Evolutionary conservation across 495 filamentous ascomycete species (phyloP).

Genomic region (Friedmanniomyces endolithicus): DNA sequence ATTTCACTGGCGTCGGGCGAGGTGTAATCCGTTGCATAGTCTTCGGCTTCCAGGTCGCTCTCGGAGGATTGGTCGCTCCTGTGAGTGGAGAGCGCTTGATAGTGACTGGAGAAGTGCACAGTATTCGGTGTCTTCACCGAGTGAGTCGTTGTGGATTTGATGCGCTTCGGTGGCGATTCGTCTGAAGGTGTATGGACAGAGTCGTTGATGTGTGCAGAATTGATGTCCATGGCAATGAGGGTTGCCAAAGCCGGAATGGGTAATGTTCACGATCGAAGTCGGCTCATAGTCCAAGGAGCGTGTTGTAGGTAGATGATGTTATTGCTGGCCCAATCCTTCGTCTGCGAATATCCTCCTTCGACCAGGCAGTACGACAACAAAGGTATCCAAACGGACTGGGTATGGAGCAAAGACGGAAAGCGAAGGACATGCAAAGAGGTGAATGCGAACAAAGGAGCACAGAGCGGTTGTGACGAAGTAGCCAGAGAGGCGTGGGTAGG

Average conservation of each 20-base stretch:
- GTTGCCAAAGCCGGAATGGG: background rate
- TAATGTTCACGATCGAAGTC: background rate
- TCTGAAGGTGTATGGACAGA: constrained; percentile 10
- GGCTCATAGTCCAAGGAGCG: background rate
- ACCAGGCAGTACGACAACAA: background rate
- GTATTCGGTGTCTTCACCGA: background rate
- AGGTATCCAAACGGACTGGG: background rate
- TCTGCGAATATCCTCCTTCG: background rate
- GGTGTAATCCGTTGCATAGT: constrained; percentile 17
- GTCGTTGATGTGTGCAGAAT: constrained; percentile 10
- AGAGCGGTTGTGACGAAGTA: background rate
- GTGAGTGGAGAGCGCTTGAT: background rate
- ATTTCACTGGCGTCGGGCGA: constrained; percentile 10
- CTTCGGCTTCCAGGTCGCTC: constrained; percentile 13
- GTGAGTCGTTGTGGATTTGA: background rate
- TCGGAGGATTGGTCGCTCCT: constrained; percentile 11
- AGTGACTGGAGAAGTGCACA: background rate
- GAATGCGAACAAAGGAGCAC: background rate
- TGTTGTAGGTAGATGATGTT: background rate
- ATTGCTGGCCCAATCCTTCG: background rate
- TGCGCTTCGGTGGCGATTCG: background rate
- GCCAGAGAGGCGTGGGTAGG: background rate
- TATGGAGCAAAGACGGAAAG: background rate
- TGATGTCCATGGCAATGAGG: constrained; percentile 13
- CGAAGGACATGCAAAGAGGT: background rate